Evolutionary conservation across 768 basidiomycete genomes (phyloP).

Genomic region (Tricholomella constricta): DNA sequence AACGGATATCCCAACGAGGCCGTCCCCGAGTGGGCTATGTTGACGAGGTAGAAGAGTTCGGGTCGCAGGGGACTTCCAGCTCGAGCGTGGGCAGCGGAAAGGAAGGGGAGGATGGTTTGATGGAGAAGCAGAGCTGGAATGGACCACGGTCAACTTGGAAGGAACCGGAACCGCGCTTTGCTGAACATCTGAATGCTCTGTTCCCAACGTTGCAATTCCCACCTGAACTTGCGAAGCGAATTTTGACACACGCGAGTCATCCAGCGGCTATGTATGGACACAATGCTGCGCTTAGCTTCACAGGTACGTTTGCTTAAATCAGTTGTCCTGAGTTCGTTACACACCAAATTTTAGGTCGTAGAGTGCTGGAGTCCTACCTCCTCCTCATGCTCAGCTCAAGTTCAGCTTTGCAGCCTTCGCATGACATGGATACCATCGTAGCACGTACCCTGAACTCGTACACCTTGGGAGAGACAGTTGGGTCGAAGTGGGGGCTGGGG

Average conservation of each 20-base stretch:
- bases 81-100: background rate
- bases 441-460: constrained; percentile 67
- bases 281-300: constrained; percentile 70
- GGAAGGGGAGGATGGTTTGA: background rate
- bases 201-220: constrained; percentile 73
- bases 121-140: constrained; percentile 11
- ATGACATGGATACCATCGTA: constrained; percentile 61
- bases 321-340: background rate
- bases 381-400: constrained; percentile 68
- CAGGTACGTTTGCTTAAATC: constrained; percentile 50
- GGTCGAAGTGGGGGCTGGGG: constrained; percentile 73
- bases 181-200: constrained; percentile 60
- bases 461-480: constrained; percentile 72
- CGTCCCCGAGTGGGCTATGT: constrained; percentile 6
- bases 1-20: constrained; percentile 13
- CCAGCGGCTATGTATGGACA: constrained; percentile 66
- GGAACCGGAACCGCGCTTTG: constrained; percentile 30
- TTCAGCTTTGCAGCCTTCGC: constrained; percentile 43
- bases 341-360: constrained; percentile 54
- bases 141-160: constrained; percentile 17
- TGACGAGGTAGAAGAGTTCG: constrained; percentile 7
- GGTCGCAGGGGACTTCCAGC: constrained; percentile 8
- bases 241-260: constrained; percentile 81
- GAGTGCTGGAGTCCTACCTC: constrained; percentile 76
- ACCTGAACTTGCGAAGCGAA: constrained; percentile 65